Percentiles rank a stretch among this genome's conserved stretches.
Evolutionary conservation across 257 asterid species (phyloP).

Genomic region (Scutellaria barbata): DNA sequence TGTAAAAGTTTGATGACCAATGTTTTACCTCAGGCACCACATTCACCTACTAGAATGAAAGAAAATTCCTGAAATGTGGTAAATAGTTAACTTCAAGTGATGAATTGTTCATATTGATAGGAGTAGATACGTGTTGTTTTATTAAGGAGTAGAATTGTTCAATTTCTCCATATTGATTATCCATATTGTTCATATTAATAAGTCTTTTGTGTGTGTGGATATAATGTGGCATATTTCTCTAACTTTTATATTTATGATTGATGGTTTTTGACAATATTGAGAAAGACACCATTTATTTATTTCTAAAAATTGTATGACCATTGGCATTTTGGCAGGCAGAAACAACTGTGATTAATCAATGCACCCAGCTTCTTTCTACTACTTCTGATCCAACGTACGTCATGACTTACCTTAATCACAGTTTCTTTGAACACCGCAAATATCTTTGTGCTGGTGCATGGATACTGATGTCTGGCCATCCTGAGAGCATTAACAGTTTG

Average conservation of each 20-base stretch:
- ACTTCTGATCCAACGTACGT: slow-evolving; percentile 88
- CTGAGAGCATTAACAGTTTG: slow-evolving; percentile 84
- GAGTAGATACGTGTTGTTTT: neutral
- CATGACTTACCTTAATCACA: slow-evolving; percentile 78
- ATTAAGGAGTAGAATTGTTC: neutral
- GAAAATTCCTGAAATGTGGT: slow-evolving; percentile 2
- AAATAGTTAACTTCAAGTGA: neutral
- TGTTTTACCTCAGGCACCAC: neutral
- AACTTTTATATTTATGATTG: neutral
- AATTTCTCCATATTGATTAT: too few relatives aligned
- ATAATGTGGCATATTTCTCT: neutral
- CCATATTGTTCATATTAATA: too few relatives aligned
- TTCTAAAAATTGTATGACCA: slow-evolving; percentile 25
- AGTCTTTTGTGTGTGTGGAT: neutral
- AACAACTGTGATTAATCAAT: slow-evolving; percentile 84
- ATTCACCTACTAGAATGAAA: neutral
- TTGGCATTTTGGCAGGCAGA: slow-evolving; percentile 83
- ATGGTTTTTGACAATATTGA: neutral
- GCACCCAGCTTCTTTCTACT: slow-evolving; percentile 89
- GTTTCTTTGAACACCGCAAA: slow-evolving; percentile 86
- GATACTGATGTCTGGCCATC: slow-evolving; percentile 92
- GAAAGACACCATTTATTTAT: slow-evolving; percentile 6
- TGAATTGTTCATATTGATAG: neutral
- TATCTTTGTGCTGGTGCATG: slow-evolving; percentile 98
- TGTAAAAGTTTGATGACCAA: neutral